Evolutionary conservation across 1,284 basidiomycete genomes (phyloP), one percentile per base, ranked within the genome.

Genomic region (Irpex rosettiformis): DNA sequence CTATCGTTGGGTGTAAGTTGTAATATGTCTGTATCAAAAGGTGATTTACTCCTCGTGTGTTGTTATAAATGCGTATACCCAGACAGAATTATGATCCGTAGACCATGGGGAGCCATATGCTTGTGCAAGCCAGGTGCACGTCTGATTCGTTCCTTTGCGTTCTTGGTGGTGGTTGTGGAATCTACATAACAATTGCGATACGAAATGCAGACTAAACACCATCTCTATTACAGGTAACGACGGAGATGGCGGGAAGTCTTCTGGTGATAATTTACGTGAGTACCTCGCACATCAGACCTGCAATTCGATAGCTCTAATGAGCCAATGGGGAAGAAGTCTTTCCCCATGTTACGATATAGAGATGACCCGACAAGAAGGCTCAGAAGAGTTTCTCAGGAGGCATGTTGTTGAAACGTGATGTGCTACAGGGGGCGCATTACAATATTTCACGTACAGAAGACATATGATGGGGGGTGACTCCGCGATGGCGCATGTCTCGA

Each of bases 1-100:
- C 54, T 57, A 55, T 49, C 18, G 45, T 59, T 27, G 52, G 43
- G 56, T 61, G 59, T 61, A 61, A 52, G 43, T 58, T 21, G 48
- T 37, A 22, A 54, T 49, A 16, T 58, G 27, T 47, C 49, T 58
- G 57, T 58, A 58, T 58, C 57, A 58, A 53, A 51, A 51, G 18
- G 42, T 49, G 33, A n/a, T 45, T 18, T 45, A 45, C 43, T 45
- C 2, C 6, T 8, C 43, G 33, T 16, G 21, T 45, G 4, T 18
- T 45, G 18, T 45, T 45, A 45, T 45, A 18, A 45, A 11, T 18
- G 43, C 43, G 13, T 45, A 45, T 45, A 45, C 43, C 43, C 43
- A 45, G 43, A 45, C 43, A 45, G 43, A 18, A n/a, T 22, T 22
- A 11, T 45, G 10, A 45, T 45, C 21, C 8, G 43, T 8, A 18